Conservation (phyloP, 2,329 filamentous ascomycete genomes). For the Exophiala spinifera region DNA sequence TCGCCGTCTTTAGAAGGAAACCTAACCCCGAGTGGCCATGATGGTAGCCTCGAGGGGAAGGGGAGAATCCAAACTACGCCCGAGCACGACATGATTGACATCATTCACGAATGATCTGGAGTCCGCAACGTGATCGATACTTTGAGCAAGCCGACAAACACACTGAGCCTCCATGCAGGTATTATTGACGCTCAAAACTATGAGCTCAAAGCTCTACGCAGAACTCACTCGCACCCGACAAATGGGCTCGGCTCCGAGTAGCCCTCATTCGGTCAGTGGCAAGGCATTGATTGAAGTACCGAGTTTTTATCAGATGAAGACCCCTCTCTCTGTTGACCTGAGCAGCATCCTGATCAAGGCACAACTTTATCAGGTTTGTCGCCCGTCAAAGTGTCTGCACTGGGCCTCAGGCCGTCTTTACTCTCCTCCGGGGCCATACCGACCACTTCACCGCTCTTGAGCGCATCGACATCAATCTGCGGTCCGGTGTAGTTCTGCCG, state of each 20-base stretch:
- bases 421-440: constrained; percentile 19
- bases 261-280: too few species aligned
- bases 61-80: not conserved
- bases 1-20: constrained; percentile 78
- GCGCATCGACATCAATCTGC: constrained; percentile 41
- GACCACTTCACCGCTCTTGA: constrained; percentile 30
- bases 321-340: too few species aligned
- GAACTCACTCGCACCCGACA: not conserved
- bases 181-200: too few species aligned
- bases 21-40: constrained; percentile 73
- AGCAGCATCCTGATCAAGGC: not conserved
- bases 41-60: not conserved
- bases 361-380: constrained; percentile 1
- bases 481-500: constrained; percentile 60
- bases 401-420: constrained; percentile 2
- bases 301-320: too few species aligned
- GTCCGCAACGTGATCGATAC: too few species aligned
- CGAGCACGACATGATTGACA: too few species aligned
- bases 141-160: too few species aligned
- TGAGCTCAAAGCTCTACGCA: too few species aligned
- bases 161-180: too few species aligned
- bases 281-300: too few species aligned
- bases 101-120: too few species aligned
- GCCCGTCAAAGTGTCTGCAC: constrained; percentile 13
- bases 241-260: not conserved